Conservation (phyloP, 768 basidiomycete species). For the Dioszegia crocea region DNA sequence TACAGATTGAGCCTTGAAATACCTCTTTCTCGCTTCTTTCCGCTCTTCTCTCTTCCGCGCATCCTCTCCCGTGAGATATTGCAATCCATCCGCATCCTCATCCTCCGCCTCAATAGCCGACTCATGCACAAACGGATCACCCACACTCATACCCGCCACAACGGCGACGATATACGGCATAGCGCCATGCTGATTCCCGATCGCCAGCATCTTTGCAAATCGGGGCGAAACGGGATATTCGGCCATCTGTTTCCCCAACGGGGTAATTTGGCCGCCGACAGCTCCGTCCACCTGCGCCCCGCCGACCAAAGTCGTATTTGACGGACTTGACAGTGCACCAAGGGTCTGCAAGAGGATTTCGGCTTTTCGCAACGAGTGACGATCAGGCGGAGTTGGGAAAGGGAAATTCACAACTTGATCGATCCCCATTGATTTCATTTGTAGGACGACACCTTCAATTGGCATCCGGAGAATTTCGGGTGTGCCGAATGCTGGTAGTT, state of each 20-base stretch:
- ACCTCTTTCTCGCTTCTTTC: conserved; percentile 65
- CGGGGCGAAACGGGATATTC: conserved; percentile 89
- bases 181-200: conserved; percentile 69
- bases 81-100: conserved; percentile 54
- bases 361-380: conserved; percentile 67
- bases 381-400: conserved; percentile 93
- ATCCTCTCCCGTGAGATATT: conserved; percentile 49
- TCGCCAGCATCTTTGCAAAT: conserved; percentile 92
- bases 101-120: conserved; percentile 53
- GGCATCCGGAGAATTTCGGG: conserved; percentile 95
- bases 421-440: conserved; percentile 99
- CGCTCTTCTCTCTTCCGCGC: conserved; percentile 53
- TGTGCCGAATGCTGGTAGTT: conserved; percentile 77
- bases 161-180: conserved; percentile 86
- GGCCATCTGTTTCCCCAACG: conserved; percentile 86
- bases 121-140: conserved; percentile 90
- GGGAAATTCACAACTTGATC: conserved; percentile 95
- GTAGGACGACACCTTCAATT: conserved; percentile 91
- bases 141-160: conserved; percentile 85
- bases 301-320: conserved; percentile 39
- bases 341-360: conserved; percentile 75
- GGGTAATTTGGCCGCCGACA: conserved; percentile 67
- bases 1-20: conserved; percentile 77
- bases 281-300: conserved; percentile 40
- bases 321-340: conserved; percentile 64